These are phyloP conservation scores for Rhizomucor miehei DNA, from an alignment of 371 early-diverging fungal genomes.

Conservation along the genomic window DNA sequence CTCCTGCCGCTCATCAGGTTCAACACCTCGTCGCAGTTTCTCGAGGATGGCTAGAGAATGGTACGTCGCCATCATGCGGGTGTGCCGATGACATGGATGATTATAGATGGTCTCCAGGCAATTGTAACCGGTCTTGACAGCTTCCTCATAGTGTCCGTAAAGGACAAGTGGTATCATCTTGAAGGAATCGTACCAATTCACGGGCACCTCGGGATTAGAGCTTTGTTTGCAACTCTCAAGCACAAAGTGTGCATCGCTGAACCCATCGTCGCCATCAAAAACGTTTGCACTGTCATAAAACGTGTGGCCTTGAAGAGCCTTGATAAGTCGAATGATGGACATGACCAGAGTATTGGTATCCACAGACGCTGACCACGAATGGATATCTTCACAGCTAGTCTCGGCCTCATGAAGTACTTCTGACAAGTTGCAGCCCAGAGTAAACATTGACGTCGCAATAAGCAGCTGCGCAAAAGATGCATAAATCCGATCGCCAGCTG, in stretches of 20 bases:
- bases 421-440: slow-evolving; percentile 18
- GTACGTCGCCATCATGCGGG: slow-evolving; percentile 26
- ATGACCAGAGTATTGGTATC: slow-evolving; percentile 35
- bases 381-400: slow-evolving; percentile 33
- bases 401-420: slow-evolving; percentile 29
- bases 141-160: slow-evolving; percentile 39
- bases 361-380: slow-evolving; percentile 34
- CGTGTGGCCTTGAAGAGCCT: slow-evolving; percentile 39
- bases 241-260: slow-evolving; percentile 37
- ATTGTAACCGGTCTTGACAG: slow-evolving; percentile 29
- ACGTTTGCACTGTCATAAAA: slow-evolving; percentile 20
- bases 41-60: slow-evolving; percentile 36
- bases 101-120: slow-evolving; percentile 22
- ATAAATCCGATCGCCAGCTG: slow-evolving; percentile 45
- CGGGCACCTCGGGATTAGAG: slow-evolving; percentile 23
- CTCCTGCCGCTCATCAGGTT: slow-evolving; percentile 9
- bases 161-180: slow-evolving; percentile 36
- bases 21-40: slow-evolving; percentile 15
- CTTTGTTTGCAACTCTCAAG: slow-evolving; percentile 35
- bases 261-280: slow-evolving; percentile 46
- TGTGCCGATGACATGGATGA: slow-evolving; percentile 41
- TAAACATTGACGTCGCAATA: slow-evolving; percentile 22
- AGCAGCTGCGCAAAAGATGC: slow-evolving; percentile 32
- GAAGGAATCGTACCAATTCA: slow-evolving; percentile 42
- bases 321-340: slow-evolving; percentile 35